Evolutionary conservation across 768 basidiomycete species (phyloP).

Genomic region (Lyophyllum decastes): DNA sequence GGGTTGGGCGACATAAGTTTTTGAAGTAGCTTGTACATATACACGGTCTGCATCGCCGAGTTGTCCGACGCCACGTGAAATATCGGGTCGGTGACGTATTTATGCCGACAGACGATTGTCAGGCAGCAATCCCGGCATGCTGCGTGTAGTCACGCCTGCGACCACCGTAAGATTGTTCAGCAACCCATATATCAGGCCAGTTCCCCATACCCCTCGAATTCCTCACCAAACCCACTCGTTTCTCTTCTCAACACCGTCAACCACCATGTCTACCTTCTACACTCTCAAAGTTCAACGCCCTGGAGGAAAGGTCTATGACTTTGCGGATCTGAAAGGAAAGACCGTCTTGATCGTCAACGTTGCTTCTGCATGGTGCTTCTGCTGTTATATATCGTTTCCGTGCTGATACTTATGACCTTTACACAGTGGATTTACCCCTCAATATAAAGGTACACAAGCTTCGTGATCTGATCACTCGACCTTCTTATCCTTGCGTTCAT

Average conservation of each 20-base stretch:
- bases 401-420: neutral
- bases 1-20: conserved; percentile 24
- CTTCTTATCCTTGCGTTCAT: neutral
- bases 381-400: neutral
- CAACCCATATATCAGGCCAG: conserved; percentile 17
- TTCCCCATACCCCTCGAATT: neutral
- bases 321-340: conserved; percentile 73
- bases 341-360: conserved; percentile 79
- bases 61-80: conserved; percentile 12
- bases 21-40: conserved; percentile 10
- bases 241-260: conserved; percentile 9
- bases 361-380: conserved; percentile 69
- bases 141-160: conserved; percentile 24
- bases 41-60: neutral
- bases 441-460: conserved; percentile 60
- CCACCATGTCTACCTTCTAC: conserved; percentile 48
- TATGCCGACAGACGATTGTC: neutral
- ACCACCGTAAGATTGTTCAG: conserved; percentile 31
- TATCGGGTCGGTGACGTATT: neutral
- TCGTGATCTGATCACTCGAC: neutral
- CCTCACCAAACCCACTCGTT: neutral
- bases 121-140: conserved; percentile 5
- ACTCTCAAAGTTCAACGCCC: conserved; percentile 69
- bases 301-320: conserved; percentile 54
- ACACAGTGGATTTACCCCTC: conserved; percentile 78